phyloP scores from a whole-genome alignment of 2,329 filamentous ascomycete genomes.

The Calcarisporium arbuscula region DNA sequence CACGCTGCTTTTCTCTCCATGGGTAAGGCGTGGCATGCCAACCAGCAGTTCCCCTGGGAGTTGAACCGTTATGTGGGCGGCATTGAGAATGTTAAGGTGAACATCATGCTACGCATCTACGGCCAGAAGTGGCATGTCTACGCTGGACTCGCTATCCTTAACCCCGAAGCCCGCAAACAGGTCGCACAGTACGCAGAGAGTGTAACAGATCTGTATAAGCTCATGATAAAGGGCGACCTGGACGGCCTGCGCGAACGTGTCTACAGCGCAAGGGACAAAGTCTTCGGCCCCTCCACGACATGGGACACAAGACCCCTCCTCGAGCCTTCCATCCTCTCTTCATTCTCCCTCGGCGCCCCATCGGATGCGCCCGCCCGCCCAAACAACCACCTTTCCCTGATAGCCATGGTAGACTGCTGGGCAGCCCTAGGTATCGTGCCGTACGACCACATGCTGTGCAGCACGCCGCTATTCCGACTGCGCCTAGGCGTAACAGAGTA shows the following conservation, averaged over 20 bases:
- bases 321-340: slow-evolving; percentile 78
- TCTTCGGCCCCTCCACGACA: slow-evolving; percentile 63
- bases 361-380: slow-evolving; percentile 50
- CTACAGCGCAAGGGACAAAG: slow-evolving; percentile 56
- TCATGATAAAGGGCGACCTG: slow-evolving; percentile 84
- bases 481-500: slow-evolving; percentile 98
- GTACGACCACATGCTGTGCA: slow-evolving; percentile 99
- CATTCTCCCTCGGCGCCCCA: slow-evolving; percentile 74
- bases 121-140: slow-evolving; percentile 99
- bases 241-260: slow-evolving; percentile 70
- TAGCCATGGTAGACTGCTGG: slow-evolving; percentile 99
- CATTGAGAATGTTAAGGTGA: slow-evolving; percentile 99
- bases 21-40: slow-evolving; percentile 96
- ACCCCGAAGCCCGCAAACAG: slow-evolving; percentile 85
- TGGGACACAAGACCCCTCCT: slow-evolving; percentile 63
- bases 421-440: slow-evolving; percentile 87
- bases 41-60: slow-evolving; percentile 95
- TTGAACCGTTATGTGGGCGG: slow-evolving; percentile 91
- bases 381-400: slow-evolving; percentile 88
- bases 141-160: slow-evolving; percentile 91
- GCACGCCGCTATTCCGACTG: slow-evolving; percentile 91
- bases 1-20: slow-evolving; percentile 96
- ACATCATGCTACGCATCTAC: slow-evolving; percentile 95
- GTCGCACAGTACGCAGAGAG: slow-evolving; percentile 90
- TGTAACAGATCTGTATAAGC: slow-evolving; percentile 90